phyloP scores from a whole-genome alignment of 768 basidiomycete genomes.

The Gymnopilus junonius region DNA sequence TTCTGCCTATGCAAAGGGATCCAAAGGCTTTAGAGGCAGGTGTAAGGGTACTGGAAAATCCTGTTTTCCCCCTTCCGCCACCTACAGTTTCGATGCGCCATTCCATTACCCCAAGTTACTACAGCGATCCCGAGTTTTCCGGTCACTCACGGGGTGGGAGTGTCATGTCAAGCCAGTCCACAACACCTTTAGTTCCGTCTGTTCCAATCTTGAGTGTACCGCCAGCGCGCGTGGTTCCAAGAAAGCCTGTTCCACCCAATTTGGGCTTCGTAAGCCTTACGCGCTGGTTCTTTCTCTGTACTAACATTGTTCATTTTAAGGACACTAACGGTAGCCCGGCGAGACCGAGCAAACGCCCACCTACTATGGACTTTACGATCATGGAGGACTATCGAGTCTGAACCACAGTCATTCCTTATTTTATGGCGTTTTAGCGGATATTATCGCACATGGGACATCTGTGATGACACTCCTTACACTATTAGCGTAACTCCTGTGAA shows the following conservation, averaged over 20 bases:
- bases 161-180: constrained; percentile 27
- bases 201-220: constrained; percentile 24
- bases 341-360: constrained; percentile 35
- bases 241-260: constrained; percentile 22
- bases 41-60: constrained; percentile 20
- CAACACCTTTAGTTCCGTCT: constrained; percentile 29
- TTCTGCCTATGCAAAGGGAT: constrained; percentile 37
- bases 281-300: neutral
- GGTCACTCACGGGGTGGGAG: constrained; percentile 25
- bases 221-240: constrained; percentile 16
- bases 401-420: neutral
- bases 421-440: neutral
- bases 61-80: constrained; percentile 31
- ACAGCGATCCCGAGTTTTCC: constrained; percentile 33
- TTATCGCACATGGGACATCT: neutral
- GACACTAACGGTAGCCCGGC: constrained; percentile 24
- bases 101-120: constrained; percentile 46
- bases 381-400: constrained; percentile 14
- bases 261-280: constrained; percentile 18
- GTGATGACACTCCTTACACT: neutral
- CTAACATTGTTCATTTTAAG: constrained; percentile 11
- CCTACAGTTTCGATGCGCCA: constrained; percentile 24
- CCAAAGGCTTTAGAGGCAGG: constrained; percentile 33
- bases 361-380: constrained; percentile 28
- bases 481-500: neutral